Base-by-base conservation (phyloP, 495 filamentous ascomycete genomes). In the Gamarada debralockiae region DNA sequence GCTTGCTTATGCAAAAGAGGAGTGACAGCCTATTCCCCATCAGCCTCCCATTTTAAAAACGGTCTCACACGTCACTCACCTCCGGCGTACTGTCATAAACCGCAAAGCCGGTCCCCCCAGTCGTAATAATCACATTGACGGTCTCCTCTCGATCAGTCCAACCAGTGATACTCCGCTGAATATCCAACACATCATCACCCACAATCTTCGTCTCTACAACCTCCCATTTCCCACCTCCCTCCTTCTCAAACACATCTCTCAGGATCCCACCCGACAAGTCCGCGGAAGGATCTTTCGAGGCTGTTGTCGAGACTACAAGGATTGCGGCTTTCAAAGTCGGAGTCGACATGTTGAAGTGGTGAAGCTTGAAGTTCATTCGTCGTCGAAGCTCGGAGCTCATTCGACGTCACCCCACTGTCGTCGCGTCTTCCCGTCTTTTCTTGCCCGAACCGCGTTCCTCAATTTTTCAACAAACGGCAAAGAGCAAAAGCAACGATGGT, bases 21-120 rank as follows among this genome's bases (percentile, higher is more conserved):
- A 27, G 77, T 78, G 7, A 98, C 83, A 18, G 93, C 92, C 87
- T 91, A 58, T 15, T 17, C n/a, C 10, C 10, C 1, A 52, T 47
- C 27, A 57, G 45, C 52, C 31, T 53, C 22, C 56, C 20, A 15
- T 50, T 27, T 18, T 42, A 10, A 12, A 14, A 10, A 22, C 31
- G 8, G n/a, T 8, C n/a, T 8, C 36, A 38, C 56, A 15, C 14
- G 23, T 45, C n/a, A 67, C 79, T 40, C 65, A 88, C 87, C 73
- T 99, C 93, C 10, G 93, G 93, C 0, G 93, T 99, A 48, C 75
- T 72, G 69, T 99, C 93, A 45, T 85, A 81, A n/a, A 84, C 69
- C 10, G 95, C 86, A 69, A 99, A 99, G 4, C 93, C 93, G 3
- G 93, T 99, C 12, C 93, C 93, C 46, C 93, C 93, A 7, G 87